Conservation (phyloP, 225 moss, liverwort and hornwort genomes). For the Polytrichum formosum region DNA sequence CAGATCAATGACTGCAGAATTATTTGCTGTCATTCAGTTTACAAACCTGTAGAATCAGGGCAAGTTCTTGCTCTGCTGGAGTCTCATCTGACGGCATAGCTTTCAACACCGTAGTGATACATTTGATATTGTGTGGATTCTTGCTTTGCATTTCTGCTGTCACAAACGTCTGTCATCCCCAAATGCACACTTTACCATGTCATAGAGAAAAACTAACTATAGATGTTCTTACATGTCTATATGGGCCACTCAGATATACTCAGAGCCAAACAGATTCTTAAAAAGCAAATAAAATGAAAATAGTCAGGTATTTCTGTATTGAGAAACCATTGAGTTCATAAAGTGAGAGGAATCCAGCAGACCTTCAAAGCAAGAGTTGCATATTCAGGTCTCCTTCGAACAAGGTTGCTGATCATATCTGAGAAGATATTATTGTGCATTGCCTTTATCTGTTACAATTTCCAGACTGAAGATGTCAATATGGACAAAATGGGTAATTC, state of each 20-base stretch:
- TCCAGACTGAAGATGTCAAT: background rate
- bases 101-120: constrained; percentile 81
- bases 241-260: too few relatives aligned
- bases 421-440: constrained; percentile 82
- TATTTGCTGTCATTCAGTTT: background rate
- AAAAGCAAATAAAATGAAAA: too few relatives aligned
- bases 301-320: too few relatives aligned
- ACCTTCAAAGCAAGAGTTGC: constrained; percentile 95
- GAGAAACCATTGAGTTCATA: too few relatives aligned
- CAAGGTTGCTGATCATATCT: constrained; percentile 90
- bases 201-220: background rate
- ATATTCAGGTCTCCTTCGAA: constrained; percentile 90
- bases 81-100: constrained; percentile 88
- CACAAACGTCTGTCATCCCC: constrained; percentile 76
- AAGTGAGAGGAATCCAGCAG: constrained; percentile 8
- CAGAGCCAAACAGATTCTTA: too few relatives aligned
- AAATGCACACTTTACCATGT: background rate
- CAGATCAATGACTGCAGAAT: background rate
- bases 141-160: constrained; percentile 89
- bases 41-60: constrained; percentile 85
- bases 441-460: constrained; percentile 66
- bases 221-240: too few relatives aligned
- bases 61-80: constrained; percentile 94
- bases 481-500: background rate
- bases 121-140: constrained; percentile 89